Conservation (phyloP, 495 filamentous ascomycete species). For the Darksidea phi region DNA sequence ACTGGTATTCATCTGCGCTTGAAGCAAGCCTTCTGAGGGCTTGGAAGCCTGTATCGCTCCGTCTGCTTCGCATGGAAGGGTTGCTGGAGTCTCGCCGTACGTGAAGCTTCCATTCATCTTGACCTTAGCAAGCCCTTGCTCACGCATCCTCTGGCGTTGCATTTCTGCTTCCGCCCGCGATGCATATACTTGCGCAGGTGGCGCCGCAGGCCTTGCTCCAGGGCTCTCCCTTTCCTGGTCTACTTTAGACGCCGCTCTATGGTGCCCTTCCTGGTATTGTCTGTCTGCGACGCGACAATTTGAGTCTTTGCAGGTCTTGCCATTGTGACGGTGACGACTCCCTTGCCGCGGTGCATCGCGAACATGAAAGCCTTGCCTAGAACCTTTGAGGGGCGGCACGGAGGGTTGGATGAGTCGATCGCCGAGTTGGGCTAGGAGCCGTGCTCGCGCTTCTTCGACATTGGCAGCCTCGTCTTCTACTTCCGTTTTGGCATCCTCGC, state of each 20-base stretch:
- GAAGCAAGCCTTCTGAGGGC: too few relatives aligned
- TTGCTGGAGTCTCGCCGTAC: too few relatives aligned
- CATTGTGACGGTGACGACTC: conserved; percentile 19
- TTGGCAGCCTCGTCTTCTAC: conserved; percentile 2
- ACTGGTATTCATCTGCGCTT: too few relatives aligned
- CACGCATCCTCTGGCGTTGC: conserved; percentile 16
- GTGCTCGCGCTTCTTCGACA: conserved; percentile 60
- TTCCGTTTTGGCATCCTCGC: not conserved
- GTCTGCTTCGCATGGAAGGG: too few relatives aligned
- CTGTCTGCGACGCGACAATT: too few relatives aligned
- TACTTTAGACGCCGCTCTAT: too few relatives aligned
- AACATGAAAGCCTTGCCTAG: not conserved
- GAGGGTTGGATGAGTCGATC: conserved; percentile 18
- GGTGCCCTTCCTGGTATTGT: too few relatives aligned
- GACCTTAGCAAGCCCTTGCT: conserved; percentile 29
- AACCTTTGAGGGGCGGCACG: not conserved
- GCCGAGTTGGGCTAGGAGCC: conserved; percentile 53
- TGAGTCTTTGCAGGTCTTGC: not conserved
- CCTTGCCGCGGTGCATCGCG: too few relatives aligned
- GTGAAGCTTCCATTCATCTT: too few relatives aligned
- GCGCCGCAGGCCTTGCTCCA: too few relatives aligned
- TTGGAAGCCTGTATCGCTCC: too few relatives aligned
- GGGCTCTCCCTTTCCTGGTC: too few relatives aligned
- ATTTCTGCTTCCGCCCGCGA: conserved; percentile 21
- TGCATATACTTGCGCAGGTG: not conserved